These are phyloP conservation scores for Solanum hybrid DNA, from an alignment of 305 asterid species.

Conservation along the genomic window DNA sequence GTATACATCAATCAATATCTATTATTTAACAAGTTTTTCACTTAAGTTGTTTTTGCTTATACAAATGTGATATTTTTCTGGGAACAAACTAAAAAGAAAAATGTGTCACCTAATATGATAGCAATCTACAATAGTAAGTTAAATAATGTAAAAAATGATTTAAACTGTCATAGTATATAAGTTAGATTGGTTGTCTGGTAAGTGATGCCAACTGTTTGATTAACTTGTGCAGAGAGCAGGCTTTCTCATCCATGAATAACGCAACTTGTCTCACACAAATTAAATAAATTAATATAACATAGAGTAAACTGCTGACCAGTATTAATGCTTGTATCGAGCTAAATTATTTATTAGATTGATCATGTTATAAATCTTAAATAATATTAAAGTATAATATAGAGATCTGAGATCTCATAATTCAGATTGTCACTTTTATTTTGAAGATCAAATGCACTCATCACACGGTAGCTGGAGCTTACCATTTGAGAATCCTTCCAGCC, in stretches of 20 bases:
- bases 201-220: not conserved
- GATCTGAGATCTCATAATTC: slow-evolving; percentile 8
- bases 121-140: not conserved
- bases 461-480: not conserved
- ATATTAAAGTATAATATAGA: not conserved
- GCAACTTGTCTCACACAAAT: slow-evolving; percentile 15
- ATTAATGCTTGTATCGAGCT: not conserved
- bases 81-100: no score
- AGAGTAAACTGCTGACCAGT: not conserved
- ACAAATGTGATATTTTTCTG: no score
- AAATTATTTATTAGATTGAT: not conserved
- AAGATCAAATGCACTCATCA: not conserved
- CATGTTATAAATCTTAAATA: not conserved
- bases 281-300: not conserved
- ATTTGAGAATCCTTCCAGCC: not conserved
- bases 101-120: not conserved
- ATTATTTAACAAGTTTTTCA: not conserved
- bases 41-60: no score
- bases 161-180: no score
- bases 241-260: slow-evolving; percentile 6
- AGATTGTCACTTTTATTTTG: not conserved
- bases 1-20: not conserved
- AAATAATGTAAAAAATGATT: not conserved
- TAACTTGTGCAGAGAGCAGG: not conserved
- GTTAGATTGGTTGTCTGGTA: not conserved